Base-by-base conservation (phyloP, 306 rosid species). In the Amphicarpaea edgeworthii region DNA sequence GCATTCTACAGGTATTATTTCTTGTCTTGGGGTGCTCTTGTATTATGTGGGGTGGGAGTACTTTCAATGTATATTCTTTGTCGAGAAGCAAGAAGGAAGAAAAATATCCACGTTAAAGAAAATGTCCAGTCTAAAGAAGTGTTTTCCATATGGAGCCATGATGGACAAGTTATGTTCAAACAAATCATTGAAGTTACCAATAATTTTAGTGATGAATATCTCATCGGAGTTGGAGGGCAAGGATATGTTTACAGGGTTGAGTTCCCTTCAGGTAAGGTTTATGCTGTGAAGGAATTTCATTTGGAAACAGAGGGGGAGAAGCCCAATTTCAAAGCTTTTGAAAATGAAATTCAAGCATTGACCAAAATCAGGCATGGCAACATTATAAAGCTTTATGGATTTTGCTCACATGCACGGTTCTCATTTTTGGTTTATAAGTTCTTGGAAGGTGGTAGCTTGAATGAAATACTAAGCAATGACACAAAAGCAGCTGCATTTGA, bases 281-380 rank as follows among this genome's bases (percentile, higher is more conserved):
- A 24, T 59, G 84, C 84, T 3, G 67, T 81, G 42, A 81, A 80
- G 71, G 74, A 80, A 67, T 55, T 78, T 61, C 58, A 78, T 12
- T 0, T 9, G 8, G 54, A 32, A 49, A 47, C 55, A 23, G 45
- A 78, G 20, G 77, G 12, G 12, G 77, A 70, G 24, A 47, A 15
- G 24, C 41, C 64, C 11, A n/a, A 70, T 24, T 15, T 49, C 3
- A 78, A 70, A 61, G 55, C 72, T 15, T 80, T 74, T 50, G 14
- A 8, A n/a, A 74, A 16, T 11, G 84, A 80, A 30, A 74, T 80
- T 47, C 17, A 12, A 69, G 77, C 77, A 15, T 34, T 70, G 77
- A 69, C 77, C 11, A 77, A 78, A 68, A 69, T 78, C 34, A 59
- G 10, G 21, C 82, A 78, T 38, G 62, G 82, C 3, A 78, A 69